phyloP scores from a whole-genome alignment of 345 rosid species.

The Pugionium cornutum region DNA sequence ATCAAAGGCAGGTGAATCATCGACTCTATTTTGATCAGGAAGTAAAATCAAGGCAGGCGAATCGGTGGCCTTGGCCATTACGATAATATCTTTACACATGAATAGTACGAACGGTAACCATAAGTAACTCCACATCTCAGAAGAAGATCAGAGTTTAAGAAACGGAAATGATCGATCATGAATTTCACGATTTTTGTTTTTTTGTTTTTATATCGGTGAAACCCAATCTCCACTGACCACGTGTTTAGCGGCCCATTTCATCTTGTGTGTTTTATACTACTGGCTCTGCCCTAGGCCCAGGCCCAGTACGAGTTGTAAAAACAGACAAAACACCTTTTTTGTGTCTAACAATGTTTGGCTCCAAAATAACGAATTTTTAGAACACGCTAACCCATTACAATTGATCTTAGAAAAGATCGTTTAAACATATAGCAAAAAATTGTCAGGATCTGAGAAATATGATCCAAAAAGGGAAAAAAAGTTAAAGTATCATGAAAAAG shows the following conservation, averaged over 20 bases:
- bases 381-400: not conserved
- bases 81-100: not conserved
- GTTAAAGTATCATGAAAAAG: too few species aligned
- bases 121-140: slow-evolving; percentile 31
- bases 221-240: slow-evolving; percentile 22
- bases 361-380: not conserved
- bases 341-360: not conserved
- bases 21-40: slow-evolving; percentile 42
- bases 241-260: not conserved
- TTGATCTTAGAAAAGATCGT: not conserved
- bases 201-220: not conserved
- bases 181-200: not conserved
- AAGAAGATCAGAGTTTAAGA: not conserved
- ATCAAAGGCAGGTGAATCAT: slow-evolving; percentile 13
- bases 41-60: slow-evolving; percentile 41
- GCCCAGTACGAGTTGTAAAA: not conserved
- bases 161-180: not conserved
- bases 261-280: too few species aligned
- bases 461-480: too few species aligned
- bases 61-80: slow-evolving; percentile 16
- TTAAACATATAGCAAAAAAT: too few species aligned
- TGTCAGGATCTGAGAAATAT: too few species aligned
- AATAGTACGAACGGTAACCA: slow-evolving; percentile 15
- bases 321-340: too few species aligned
- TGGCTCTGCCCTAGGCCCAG: too few species aligned